Conservation (phyloP, 768 basidiomycete genomes). For the Leccinum truebloodii region DNA sequence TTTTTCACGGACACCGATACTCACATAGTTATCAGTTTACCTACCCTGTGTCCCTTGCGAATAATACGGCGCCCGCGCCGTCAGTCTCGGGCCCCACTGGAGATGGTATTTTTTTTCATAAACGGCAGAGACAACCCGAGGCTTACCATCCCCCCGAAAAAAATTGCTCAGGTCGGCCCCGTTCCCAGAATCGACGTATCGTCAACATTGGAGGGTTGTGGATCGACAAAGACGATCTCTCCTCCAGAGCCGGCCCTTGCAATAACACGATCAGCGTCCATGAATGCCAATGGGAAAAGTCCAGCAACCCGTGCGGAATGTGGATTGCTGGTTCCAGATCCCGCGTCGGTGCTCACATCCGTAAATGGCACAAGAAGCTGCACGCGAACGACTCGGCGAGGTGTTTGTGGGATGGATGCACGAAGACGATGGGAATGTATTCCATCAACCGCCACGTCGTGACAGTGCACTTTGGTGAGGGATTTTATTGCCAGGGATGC, state of each 20-base stretch:
- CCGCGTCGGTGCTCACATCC: slow-evolving; percentile 6
- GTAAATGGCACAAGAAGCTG: slow-evolving; percentile 7
- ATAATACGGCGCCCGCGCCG: too few relatives aligned
- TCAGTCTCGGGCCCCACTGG: too few relatives aligned
- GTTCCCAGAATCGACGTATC: background rate
- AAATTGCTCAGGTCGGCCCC: background rate
- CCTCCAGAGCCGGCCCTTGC: background rate
- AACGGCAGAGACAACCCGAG: background rate
- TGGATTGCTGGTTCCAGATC: slow-evolving; percentile 12
- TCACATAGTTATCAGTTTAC: too few relatives aligned
- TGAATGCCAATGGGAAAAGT: slow-evolving; percentile 8
- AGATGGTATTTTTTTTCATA: too few relatives aligned
- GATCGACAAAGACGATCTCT: slow-evolving; percentile 10
- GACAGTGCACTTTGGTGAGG: slow-evolving; percentile 7
- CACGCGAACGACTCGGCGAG: background rate
- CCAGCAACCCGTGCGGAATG: slow-evolving; percentile 8
- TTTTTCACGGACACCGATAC: too few relatives aligned
- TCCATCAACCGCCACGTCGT: slow-evolving; percentile 13
- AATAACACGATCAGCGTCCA: slow-evolving; percentile 6
- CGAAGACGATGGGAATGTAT: slow-evolving; percentile 1
- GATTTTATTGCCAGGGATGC: slow-evolving; percentile 10
- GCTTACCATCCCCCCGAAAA: background rate
- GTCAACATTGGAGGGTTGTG: slow-evolving; percentile 2
- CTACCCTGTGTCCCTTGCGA: too few relatives aligned
- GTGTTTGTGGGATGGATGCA: slow-evolving; percentile 11